Evolutionary conservation across 179 eudicot species (phyloP), one percentile per base, ranked within the genome.

Genomic region (Patellifolia procumbens): DNA sequence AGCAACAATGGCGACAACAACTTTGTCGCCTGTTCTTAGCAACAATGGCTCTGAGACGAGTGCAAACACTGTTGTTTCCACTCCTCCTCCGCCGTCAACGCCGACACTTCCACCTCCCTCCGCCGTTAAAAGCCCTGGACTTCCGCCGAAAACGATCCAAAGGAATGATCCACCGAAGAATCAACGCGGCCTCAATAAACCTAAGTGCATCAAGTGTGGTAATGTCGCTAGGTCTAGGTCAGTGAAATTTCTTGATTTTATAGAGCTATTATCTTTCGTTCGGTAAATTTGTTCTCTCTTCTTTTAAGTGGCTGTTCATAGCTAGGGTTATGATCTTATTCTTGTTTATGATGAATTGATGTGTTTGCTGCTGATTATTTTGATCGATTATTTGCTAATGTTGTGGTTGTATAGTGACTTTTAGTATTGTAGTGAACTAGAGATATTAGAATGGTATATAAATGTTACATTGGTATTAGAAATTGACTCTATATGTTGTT

Each of bases 161-260:
- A 79, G 86, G 3, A 12, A 82, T 1, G 86, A 83, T 43, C 71
- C 86, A 29, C 79, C 89, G 7, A 87, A 84, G 83, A 89, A 78
- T 72, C 93, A 84, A 1, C 99, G 99, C 6, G 97, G 99, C 22
- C 93, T 89, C 65, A 95, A 95, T 74, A 95, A 95, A 70, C 99
- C 99, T 8, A 95, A 91, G 86, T 95, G 99, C 74, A 88, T 89
- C 53, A 88, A 89, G 88, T 95, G 98, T 78, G 98, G 98, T 69
- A 91, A 95, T 81, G 98, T 95, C 65, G 99, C 99, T 75, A 96
- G 99, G 29, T 95, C 99, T 58, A 85, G 99, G 99, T 93, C 32
- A 29, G 66, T 58, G 45, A 34, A 59, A 26, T 29, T 26, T 29
- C 53, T 43, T 65, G 2, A 13, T 35, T 52, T 45, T 49, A 26